Conservation (phyloP, 768 basidiomycete genomes). For the Pulveroboletus sp. region DNA sequence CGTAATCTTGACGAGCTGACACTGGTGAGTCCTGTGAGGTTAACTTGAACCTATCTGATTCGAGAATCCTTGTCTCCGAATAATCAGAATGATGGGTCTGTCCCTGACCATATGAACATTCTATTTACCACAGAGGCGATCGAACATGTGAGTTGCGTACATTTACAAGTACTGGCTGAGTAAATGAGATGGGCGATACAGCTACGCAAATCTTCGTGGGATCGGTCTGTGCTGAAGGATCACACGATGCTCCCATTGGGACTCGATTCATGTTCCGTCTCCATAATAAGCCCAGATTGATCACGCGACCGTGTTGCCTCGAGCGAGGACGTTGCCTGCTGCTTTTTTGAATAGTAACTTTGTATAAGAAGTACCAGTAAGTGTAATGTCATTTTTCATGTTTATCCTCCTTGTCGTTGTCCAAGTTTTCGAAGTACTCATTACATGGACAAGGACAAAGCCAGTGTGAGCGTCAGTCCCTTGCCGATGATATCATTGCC, state of each 20-base stretch:
- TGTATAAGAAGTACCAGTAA: too few species aligned
- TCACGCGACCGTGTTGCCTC: too few species aligned
- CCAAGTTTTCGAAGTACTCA: too few species aligned
- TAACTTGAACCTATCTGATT: not conserved
- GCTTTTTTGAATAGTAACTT: too few species aligned
- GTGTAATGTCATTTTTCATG: too few species aligned
- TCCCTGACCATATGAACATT: slow-evolving; percentile 80
- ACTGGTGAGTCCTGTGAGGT: slow-evolving; percentile 42
- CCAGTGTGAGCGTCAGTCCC: too few species aligned
- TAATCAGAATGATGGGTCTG: slow-evolving; percentile 46
- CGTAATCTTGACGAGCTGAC: slow-evolving; percentile 65
- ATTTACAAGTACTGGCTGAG: slow-evolving; percentile 1
- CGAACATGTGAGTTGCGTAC: slow-evolving; percentile 47
- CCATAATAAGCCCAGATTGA: slow-evolving; percentile 8
- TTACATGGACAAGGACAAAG: too few species aligned
- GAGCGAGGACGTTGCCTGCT: too few species aligned
- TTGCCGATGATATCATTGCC: too few species aligned
- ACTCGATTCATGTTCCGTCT: slow-evolving; percentile 31
- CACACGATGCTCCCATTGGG: slow-evolving; percentile 58
- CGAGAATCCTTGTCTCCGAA: not conserved
- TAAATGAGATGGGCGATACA: slow-evolving; percentile 26
- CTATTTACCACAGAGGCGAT: slow-evolving; percentile 55
- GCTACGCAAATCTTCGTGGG: slow-evolving; percentile 57
- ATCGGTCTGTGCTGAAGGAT: slow-evolving; percentile 43
- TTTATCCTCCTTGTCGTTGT: too few species aligned